A percentile compares a stretch with the other conserved stretches of the same genome.
Conservation (phyloP, 2,329 filamentous ascomycete genomes). For the Exophiala alcalophila region DNA sequence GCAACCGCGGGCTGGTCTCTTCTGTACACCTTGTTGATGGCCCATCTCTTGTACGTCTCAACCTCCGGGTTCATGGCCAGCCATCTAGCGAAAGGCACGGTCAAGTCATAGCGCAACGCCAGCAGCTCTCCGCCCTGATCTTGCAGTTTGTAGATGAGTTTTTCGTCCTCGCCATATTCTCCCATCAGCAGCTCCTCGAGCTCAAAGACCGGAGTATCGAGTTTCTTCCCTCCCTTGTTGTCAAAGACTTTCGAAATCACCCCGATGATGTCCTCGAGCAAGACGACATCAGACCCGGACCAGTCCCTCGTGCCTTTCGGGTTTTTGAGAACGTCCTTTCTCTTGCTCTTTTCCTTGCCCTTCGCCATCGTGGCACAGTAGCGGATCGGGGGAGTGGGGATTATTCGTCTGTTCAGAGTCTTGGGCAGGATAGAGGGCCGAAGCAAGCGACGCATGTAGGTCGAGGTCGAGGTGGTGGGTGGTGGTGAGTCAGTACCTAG, state of each 20-base stretch:
- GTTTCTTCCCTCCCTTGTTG: constrained; percentile 73
- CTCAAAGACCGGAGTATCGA: constrained; percentile 83
- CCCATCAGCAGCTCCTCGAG: constrained; percentile 80
- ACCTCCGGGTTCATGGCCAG: constrained; percentile 85
- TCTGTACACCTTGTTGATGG: constrained; percentile 89
- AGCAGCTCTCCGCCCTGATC: constrained; percentile 84
- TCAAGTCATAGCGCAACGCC: constrained; percentile 81
- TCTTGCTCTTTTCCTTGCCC: constrained; percentile 29
- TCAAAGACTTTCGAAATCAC: constrained; percentile 78
- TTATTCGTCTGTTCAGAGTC: neutral
- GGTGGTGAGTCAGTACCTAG: too few species aligned
- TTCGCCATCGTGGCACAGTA: constrained; percentile 23
- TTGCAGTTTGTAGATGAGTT: constrained; percentile 85
- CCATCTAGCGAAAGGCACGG: constrained; percentile 87
- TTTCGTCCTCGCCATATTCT: constrained; percentile 90
- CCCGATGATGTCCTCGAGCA: constrained; percentile 75
- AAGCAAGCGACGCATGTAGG: constrained; percentile 10
- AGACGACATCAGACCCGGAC: constrained; percentile 73
- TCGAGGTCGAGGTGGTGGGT: too few species aligned
- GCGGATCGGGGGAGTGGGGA: neutral
- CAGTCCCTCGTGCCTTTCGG: constrained; percentile 91
- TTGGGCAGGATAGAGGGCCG: neutral
- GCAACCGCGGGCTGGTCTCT: constrained; percentile 81
- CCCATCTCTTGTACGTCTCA: constrained; percentile 85
- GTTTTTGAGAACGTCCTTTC: constrained; percentile 61